Conservation (phyloP, 768 basidiomycete species). For the Ramaria rubella region DNA sequence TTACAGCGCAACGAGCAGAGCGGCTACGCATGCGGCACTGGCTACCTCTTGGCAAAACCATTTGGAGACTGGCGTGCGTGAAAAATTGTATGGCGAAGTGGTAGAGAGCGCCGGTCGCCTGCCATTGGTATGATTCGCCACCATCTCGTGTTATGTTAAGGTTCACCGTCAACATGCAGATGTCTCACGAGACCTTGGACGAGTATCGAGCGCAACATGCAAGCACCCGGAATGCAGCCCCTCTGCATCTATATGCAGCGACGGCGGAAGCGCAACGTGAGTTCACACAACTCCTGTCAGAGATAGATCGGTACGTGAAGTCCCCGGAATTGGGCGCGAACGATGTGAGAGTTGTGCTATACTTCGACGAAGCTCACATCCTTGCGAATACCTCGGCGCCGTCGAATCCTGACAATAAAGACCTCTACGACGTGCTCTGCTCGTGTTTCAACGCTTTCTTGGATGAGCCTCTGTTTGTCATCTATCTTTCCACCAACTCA, state of each 20-base stretch:
- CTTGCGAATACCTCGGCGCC: not conserved
- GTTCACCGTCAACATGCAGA: too few species aligned
- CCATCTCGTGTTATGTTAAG: not conserved
- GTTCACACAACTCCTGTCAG: not conserved
- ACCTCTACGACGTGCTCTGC: not conserved
- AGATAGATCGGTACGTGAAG: not conserved
- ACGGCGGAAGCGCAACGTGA: not conserved
- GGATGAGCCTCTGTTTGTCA: not conserved
- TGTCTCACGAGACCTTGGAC: too few species aligned
- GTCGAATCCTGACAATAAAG: not conserved
- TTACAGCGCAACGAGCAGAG: not conserved
- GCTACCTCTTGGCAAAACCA: not conserved
- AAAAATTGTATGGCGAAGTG: not conserved
- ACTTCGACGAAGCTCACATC: conserved; percentile 16
- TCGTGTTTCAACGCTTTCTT: not conserved
- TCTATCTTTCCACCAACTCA: conserved; percentile 15
- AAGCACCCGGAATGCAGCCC: too few species aligned
- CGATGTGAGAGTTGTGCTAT: conserved; percentile 8
- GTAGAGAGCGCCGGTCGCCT: not conserved
- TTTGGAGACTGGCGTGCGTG: not conserved
- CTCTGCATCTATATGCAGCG: not conserved
- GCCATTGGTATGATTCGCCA: not conserved
- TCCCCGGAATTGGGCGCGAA: not conserved
- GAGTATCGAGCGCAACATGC: too few species aligned
- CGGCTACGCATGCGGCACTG: not conserved